phyloP scores from a whole-genome alignment of 1,139 yeast species.

The Oligophagozyma castellii region DNA sequence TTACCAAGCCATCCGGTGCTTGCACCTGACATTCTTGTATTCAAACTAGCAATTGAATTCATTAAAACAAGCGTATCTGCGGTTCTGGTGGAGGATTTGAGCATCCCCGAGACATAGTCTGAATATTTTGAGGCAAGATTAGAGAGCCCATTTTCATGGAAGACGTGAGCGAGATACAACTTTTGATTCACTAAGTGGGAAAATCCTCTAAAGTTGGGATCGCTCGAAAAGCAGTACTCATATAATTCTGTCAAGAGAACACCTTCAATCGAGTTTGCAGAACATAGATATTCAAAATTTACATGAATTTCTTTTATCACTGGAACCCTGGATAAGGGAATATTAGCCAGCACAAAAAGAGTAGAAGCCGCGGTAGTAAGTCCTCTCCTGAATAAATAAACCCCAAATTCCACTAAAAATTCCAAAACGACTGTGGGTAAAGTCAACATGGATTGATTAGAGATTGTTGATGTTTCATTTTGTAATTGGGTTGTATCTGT shows the following conservation, averaged over 20 bases:
- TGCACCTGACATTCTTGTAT: conserved; percentile 14
- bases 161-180: conserved; percentile 18
- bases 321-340: conserved; percentile 28
- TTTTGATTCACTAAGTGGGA: conserved; percentile 16
- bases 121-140: conserved; percentile 20
- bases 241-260: conserved; percentile 41
- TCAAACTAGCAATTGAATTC: conserved; percentile 12
- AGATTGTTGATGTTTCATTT: not conserved
- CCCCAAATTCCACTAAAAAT: conserved; percentile 43
- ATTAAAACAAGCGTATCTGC: conserved; percentile 11
- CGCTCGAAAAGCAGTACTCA: conserved; percentile 32
- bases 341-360: conserved; percentile 37
- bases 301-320: conserved; percentile 14
- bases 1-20: conserved; percentile 36
- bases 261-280: conserved; percentile 16
- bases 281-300: conserved; percentile 16
- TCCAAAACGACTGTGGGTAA: conserved; percentile 29
- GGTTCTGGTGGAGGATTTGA: conserved; percentile 17
- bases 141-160: conserved; percentile 19
- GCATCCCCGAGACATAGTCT: conserved; percentile 11
- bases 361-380: conserved; percentile 31
- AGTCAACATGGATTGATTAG: not conserved
- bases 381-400: conserved; percentile 31
- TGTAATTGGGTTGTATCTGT: conserved; percentile 1
- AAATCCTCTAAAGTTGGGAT: conserved; percentile 13